Conservation (phyloP, 2,329 filamentous ascomycete species). For the Ophiostoma sp. region DNA sequence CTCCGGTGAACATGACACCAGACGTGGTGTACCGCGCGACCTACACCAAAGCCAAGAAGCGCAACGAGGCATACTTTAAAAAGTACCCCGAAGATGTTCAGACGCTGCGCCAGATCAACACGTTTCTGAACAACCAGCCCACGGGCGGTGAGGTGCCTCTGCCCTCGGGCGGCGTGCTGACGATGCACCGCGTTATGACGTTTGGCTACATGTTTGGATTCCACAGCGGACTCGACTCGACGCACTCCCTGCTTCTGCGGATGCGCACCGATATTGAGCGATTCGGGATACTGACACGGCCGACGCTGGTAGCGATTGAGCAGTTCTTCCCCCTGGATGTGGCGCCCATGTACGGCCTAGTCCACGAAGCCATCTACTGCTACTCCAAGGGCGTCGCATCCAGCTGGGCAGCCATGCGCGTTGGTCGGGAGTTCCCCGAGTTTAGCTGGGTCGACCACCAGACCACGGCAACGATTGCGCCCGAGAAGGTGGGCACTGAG, state of each 20-base stretch:
- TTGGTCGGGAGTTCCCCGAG: conserved; percentile 39
- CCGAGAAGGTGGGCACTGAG: conserved; percentile 26
- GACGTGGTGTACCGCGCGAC: conserved; percentile 71
- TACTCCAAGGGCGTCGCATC: conserved; percentile 57
- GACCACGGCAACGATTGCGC: conserved; percentile 29
- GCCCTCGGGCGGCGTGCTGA: conserved; percentile 67
- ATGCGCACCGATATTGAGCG: conserved; percentile 67
- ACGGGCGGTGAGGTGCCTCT: conserved; percentile 45
- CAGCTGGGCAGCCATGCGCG: conserved; percentile 67
- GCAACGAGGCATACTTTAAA: conserved; percentile 72
- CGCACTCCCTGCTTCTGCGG: conserved; percentile 69
- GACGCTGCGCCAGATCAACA: conserved; percentile 60
- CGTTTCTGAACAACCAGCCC: conserved; percentile 54
- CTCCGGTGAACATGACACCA: conserved; percentile 64
- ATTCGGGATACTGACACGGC: conserved; percentile 68
- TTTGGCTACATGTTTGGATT: conserved; percentile 73
- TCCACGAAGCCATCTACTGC: conserved; percentile 87
- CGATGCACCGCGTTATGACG: conserved; percentile 67
- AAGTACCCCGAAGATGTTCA: conserved; percentile 80
- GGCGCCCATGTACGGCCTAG: conserved; percentile 73
- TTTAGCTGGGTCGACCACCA: conserved; percentile 45
- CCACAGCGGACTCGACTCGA: conserved; percentile 67
- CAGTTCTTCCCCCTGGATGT: conserved; percentile 63
- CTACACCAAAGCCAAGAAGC: conserved; percentile 61
- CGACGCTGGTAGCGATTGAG: conserved; percentile 65